A percentile compares a stretch with the other conserved stretches of the same genome.
Evolutionary conservation across 441 rosid genomes (phyloP).

Genomic region (Jatropha multifida): DNA sequence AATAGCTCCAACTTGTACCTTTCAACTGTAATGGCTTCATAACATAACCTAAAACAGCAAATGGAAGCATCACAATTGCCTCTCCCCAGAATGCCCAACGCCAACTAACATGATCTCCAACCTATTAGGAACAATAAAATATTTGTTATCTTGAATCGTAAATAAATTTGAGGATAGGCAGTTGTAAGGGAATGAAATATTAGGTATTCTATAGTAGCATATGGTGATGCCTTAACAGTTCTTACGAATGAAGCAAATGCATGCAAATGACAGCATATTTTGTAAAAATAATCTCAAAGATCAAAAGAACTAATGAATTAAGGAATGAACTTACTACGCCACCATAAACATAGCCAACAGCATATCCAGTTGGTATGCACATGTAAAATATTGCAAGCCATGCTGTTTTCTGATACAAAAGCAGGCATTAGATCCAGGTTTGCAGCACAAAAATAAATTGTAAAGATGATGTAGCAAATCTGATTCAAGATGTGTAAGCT

Average conservation of each 20-base stretch:
- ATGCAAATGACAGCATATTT: neutral
- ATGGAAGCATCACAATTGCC: constrained; percentile 83
- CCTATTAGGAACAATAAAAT: constrained; percentile 41
- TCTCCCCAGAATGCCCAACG: constrained; percentile 88
- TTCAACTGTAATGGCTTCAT: constrained; percentile 85
- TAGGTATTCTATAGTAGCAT: neutral
- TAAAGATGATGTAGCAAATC: neutral
- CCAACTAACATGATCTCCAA: constrained; percentile 70
- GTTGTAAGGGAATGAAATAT: neutral
- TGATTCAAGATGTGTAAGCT: neutral
- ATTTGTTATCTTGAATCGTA: neutral
- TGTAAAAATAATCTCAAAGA: constrained; percentile 2
- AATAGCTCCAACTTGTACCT: constrained; percentile 43
- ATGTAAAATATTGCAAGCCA: constrained; percentile 96
- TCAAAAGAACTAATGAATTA: constrained; percentile 2
- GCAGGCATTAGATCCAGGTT: constrained; percentile 18
- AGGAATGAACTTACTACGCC: constrained; percentile 58
- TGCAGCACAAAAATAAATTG: constrained; percentile 1
- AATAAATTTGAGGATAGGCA: neutral
- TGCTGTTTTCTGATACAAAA: constrained; percentile 66
- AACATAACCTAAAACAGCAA: constrained; percentile 64
- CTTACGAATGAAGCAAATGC: neutral
- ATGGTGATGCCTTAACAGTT: neutral
- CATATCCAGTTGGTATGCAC: constrained; percentile 95
- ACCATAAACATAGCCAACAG: constrained; percentile 89